Evolutionary conservation across 2,329 filamentous ascomycete genomes (phyloP).

Genomic region (Arthrobotrys entomopaga): DNA sequence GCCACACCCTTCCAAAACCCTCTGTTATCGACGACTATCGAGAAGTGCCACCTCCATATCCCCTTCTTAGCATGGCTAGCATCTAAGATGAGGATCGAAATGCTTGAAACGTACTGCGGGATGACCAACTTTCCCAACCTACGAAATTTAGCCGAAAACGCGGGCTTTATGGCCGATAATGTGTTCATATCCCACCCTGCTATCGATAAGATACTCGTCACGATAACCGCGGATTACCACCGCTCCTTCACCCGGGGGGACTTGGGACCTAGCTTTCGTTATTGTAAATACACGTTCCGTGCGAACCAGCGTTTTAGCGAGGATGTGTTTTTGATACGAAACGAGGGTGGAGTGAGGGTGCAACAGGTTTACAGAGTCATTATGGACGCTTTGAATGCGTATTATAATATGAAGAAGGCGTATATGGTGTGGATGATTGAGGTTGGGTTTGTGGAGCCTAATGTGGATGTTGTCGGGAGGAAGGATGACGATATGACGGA

Average conservation of each 20-base stretch:
- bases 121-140: background rate
- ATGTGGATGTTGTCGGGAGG: background rate
- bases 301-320: conserved; percentile 4
- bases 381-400: background rate
- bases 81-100: background rate
- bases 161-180: background rate
- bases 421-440: conserved; percentile 41
- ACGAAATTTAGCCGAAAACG: background rate
- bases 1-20: conserved; percentile 15
- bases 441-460: conserved; percentile 15
- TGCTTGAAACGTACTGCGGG: background rate
- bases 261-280: background rate
- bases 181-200: conserved; percentile 25
- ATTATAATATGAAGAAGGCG: background rate
- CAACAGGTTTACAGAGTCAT: background rate
- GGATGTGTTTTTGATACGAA: conserved; percentile 21
- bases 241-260: background rate
- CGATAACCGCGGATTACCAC: conserved; percentile 10
- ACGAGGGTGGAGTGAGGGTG: conserved; percentile 8
- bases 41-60: conserved; percentile 19
- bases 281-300: background rate
- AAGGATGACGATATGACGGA: background rate
- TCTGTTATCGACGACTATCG: background rate
- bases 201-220: conserved; percentile 17
- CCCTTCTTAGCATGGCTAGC: conserved; percentile 35